phyloP scores from a whole-genome alignment of 192 early-diverging fungal species.

The Podila verticillata region DNA sequence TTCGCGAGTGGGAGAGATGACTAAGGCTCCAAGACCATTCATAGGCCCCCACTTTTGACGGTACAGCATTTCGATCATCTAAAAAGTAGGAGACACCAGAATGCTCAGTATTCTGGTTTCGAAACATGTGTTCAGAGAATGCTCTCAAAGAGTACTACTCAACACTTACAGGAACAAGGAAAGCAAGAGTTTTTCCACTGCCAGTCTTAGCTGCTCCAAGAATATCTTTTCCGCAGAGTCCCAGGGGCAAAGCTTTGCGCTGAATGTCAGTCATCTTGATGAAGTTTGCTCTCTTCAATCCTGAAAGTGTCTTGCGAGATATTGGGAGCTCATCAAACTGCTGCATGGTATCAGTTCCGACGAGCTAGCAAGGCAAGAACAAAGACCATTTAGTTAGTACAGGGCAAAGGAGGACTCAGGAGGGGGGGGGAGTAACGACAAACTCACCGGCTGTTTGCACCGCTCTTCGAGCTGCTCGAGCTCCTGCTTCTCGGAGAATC shows the following conservation, averaged over 20 bases:
- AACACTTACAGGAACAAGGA: constrained; percentile 74
- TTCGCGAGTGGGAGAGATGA: constrained; percentile 88
- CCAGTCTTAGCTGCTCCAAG: constrained; percentile 90
- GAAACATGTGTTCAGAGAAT: neutral
- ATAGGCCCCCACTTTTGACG: constrained; percentile 82
- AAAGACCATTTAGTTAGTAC: neutral
- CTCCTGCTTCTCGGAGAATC: constrained; percentile 57
- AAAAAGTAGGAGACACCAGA: neutral
- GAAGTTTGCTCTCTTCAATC: constrained; percentile 84
- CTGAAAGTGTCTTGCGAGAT: constrained; percentile 67
- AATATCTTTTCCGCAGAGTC: constrained; percentile 75
- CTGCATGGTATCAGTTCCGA: constrained; percentile 26
- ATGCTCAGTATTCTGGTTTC: neutral
- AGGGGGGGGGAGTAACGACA: neutral
- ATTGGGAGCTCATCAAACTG: constrained; percentile 63
- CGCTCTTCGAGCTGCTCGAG: constrained; percentile 56
- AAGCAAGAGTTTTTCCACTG: constrained; percentile 85
- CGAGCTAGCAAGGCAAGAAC: neutral
- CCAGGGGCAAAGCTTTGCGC: constrained; percentile 75
- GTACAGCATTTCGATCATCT: constrained; percentile 88
- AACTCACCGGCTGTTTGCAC: constrained; percentile 56
- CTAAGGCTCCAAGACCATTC: constrained; percentile 84
- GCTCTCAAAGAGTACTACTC: neutral
- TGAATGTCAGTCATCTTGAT: constrained; percentile 97
- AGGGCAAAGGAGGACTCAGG: neutral